phyloP scores from a whole-genome alignment of 768 basidiomycete genomes.

The Gyrodon lividus region DNA sequence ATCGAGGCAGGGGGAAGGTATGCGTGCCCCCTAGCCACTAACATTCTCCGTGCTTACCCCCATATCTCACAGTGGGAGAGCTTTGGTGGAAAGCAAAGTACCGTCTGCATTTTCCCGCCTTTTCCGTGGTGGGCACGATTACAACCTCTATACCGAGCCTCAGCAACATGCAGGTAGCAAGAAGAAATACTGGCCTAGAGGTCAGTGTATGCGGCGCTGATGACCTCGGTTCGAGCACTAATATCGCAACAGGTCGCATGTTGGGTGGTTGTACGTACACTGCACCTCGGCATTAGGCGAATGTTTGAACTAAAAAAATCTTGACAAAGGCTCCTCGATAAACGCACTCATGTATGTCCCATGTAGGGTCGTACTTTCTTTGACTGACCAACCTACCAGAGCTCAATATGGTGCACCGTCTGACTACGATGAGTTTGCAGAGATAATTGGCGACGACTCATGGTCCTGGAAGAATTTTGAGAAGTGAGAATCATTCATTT shows the following conservation, averaged over 20 bases:
- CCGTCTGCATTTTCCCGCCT: constrained; percentile 45
- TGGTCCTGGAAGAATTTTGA: constrained; percentile 59
- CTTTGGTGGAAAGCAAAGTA: constrained; percentile 39
- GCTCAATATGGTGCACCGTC: constrained; percentile 65
- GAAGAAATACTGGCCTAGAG: constrained; percentile 64
- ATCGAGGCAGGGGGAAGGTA: constrained; percentile 49
- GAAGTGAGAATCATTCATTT: constrained; percentile 33
- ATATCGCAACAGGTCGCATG: constrained; percentile 47
- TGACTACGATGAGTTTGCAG: constrained; percentile 69
- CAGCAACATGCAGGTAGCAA: constrained; percentile 49
- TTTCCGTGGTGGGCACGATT: constrained; percentile 48
- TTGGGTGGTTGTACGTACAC: constrained; percentile 68
- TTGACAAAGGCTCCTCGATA: constrained; percentile 51
- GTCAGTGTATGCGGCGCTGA: constrained; percentile 31
- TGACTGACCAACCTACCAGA: constrained; percentile 15
- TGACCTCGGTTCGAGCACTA: background rate
- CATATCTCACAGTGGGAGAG: constrained; percentile 40
- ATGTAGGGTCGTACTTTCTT: background rate
- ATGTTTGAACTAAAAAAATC: background rate
- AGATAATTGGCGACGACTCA: constrained; percentile 48
- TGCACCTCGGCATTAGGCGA: background rate
- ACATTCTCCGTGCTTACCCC: background rate
- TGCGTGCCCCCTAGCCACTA: background rate
- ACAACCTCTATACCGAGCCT: constrained; percentile 54
- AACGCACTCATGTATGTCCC: constrained; percentile 52